phyloP scores from a whole-genome alignment of 495 filamentous ascomycete species.

The Friedmanniomyces endolithicus region DNA sequence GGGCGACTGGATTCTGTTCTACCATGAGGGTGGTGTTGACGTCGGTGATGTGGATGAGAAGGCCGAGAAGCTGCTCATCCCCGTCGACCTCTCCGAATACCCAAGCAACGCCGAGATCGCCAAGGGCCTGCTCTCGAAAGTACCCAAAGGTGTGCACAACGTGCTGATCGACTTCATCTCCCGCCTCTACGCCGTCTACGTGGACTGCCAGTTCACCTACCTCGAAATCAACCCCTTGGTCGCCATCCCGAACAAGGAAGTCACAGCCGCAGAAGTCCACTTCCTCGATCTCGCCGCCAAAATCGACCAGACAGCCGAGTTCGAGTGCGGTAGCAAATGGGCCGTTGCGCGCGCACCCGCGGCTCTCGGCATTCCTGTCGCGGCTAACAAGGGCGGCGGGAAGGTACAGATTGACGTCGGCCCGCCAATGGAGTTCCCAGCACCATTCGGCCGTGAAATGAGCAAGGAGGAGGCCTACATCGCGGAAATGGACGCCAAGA shows the following conservation, averaged over 20 bases:
- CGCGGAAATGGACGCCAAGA: constrained; percentile 96
- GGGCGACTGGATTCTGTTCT: constrained; percentile 99
- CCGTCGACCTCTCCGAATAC: constrained; percentile 88
- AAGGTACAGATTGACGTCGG: constrained; percentile 93
- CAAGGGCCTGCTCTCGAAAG: constrained; percentile 69
- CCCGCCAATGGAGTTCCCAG: constrained; percentile 96
- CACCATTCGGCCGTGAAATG: constrained; percentile 95
- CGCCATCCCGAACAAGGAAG: constrained; percentile 86
- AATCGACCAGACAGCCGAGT: constrained; percentile 97
- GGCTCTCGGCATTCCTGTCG: constrained; percentile 64
- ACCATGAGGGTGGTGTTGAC: constrained; percentile 97
- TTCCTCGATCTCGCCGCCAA: constrained; percentile 98
- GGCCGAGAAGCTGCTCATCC: constrained; percentile 94
- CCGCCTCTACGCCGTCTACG: constrained; percentile 89
- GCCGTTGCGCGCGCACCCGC: constrained; percentile 80
- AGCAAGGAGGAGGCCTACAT: constrained; percentile 98
- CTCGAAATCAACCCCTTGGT: constrained; percentile 99
- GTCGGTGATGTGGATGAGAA: constrained; percentile 98
- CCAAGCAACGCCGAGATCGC: constrained; percentile 94
- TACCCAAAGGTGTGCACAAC: constrained; percentile 90
- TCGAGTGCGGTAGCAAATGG: constrained; percentile 99
- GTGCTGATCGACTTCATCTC: constrained; percentile 98
- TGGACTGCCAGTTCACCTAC: constrained; percentile 99
- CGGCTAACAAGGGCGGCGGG: constrained; percentile 42
- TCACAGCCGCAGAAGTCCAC: constrained; percentile 86